Percentiles rank a stretch among this genome's conserved stretches.
phyloP scores from a whole-genome alignment of 75 land plant species.

The Cupressus sempervirens region DNA sequence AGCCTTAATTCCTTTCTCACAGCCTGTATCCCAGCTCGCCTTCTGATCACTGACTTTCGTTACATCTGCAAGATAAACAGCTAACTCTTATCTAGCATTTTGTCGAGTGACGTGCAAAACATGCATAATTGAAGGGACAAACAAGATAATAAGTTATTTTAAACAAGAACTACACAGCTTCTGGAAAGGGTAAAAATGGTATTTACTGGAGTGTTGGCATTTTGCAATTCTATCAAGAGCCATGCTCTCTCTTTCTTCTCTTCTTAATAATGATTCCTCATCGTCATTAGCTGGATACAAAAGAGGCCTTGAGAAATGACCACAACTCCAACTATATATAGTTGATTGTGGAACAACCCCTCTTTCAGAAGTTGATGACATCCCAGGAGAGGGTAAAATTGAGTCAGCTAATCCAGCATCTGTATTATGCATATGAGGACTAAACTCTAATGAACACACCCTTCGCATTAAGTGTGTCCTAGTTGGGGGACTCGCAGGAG shows the following conservation, averaged over 20 bases:
- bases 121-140: not conserved
- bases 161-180: not conserved
- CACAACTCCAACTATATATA: constrained; percentile 93
- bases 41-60: constrained; percentile 69
- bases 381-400: constrained; percentile 27
- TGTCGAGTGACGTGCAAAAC: not conserved
- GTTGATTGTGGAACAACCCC: constrained; percentile 72
- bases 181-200: not conserved
- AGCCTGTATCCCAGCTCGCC: constrained; percentile 73
- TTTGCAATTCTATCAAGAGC: constrained; percentile 74
- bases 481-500: constrained; percentile 91
- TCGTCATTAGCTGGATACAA: constrained; percentile 67
- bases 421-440: constrained; percentile 47
- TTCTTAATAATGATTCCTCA: constrained; percentile 62
- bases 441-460: constrained; percentile 85
- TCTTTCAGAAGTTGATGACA: constrained; percentile 35
- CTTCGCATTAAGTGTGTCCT: constrained; percentile 67
- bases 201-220: constrained; percentile 82
- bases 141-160: not conserved
- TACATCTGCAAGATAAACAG: constrained; percentile 46
- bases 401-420: constrained; percentile 74
- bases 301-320: constrained; percentile 88
- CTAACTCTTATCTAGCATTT: not conserved
- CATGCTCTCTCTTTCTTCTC: constrained; percentile 67
- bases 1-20: constrained; percentile 63